These are phyloP conservation scores for Penicillium longicatenatum DNA, from an alignment of 495 filamentous ascomycete species.

Conservation along the genomic window DNA sequence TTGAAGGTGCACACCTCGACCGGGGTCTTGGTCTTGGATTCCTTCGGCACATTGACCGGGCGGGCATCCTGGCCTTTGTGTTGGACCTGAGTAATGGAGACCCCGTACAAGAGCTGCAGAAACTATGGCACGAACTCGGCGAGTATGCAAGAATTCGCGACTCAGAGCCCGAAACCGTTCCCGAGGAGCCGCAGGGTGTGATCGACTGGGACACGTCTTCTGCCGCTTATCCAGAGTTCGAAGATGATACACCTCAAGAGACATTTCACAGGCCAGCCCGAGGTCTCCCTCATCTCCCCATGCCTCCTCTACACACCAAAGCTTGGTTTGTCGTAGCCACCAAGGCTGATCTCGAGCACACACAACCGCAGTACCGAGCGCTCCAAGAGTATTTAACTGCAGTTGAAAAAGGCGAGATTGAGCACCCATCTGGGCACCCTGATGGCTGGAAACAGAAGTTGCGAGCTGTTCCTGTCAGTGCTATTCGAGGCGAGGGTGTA, in stretches of 20 bases:
- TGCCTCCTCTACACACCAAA: conserved; percentile 76
- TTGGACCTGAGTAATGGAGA: conserved; percentile 81
- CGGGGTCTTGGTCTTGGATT: conserved; percentile 90
- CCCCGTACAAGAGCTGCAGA: conserved; percentile 73
- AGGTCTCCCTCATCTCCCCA: conserved; percentile 35
- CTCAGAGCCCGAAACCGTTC: conserved; percentile 51
- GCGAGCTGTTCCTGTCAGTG: conserved; percentile 80
- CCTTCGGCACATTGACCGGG: conserved; percentile 90
- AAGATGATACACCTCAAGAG: conserved; percentile 17
- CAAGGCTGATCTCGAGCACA: conserved; percentile 82
- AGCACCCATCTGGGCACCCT: conserved; percentile 70
- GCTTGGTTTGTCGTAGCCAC: conserved; percentile 98
- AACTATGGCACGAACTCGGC: conserved; percentile 85
- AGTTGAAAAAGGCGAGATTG: conserved; percentile 56
- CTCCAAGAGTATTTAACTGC: conserved; percentile 68
- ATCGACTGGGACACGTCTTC: conserved; percentile 30
- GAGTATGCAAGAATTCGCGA: conserved; percentile 77
- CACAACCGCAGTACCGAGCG: conserved; percentile 71
- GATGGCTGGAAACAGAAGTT: conserved; percentile 68
- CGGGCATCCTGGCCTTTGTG: conserved; percentile 89
- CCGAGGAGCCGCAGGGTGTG: conserved; percentile 45
- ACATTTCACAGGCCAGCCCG: conserved; percentile 15
- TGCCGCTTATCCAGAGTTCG: conserved; percentile 30
- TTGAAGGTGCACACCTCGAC: conserved; percentile 88
- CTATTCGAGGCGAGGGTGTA: conserved; percentile 81